Evolutionary conservation across 805 yeast species (phyloP).

Genomic region (Ogataea sp.): DNA sequence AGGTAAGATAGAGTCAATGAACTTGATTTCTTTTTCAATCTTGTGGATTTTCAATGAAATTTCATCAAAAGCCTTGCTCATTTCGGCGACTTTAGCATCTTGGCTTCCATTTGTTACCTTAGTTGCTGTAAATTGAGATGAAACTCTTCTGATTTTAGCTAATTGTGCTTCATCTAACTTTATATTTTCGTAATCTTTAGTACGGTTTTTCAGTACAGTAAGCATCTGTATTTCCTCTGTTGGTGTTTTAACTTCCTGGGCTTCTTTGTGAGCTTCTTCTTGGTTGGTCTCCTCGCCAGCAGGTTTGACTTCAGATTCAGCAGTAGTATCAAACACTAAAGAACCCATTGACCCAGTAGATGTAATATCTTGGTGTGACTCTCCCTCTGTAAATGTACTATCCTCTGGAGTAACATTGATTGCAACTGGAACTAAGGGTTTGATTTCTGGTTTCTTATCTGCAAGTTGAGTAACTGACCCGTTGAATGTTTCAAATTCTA

Average conservation of each 20-base stretch:
- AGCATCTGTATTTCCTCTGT: conserved; percentile 7
- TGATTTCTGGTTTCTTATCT: conserved; percentile 5
- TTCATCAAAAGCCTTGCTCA: conserved; percentile 10
- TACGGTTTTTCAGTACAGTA: conserved; percentile 12
- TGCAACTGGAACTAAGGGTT: background rate
- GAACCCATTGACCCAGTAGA: conserved; percentile 11
- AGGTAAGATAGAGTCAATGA: conserved; percentile 21
- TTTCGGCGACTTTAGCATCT: conserved; percentile 10
- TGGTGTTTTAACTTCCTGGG: background rate
- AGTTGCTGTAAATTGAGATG: conserved; percentile 19
- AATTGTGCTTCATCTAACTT: conserved; percentile 10
- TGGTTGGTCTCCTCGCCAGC: conserved; percentile 1
- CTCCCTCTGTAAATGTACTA: background rate
- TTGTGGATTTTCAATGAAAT: conserved; percentile 16
- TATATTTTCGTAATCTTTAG: conserved; percentile 4
- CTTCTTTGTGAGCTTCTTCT: background rate
- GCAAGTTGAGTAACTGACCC: conserved; percentile 24
- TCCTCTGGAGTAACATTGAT: background rate
- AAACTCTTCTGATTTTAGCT: conserved; percentile 13
- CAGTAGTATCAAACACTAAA: conserved; percentile 13
- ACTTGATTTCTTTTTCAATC: conserved; percentile 22
- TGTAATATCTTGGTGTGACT: background rate
- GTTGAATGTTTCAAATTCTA: conserved; percentile 24
- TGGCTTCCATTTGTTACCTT: conserved; percentile 7
- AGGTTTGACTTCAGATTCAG: conserved; percentile 9